Evolutionary conservation across 352 stramenopile genomes (phyloP).

Genomic region (Lagenidium giganteum): DNA sequence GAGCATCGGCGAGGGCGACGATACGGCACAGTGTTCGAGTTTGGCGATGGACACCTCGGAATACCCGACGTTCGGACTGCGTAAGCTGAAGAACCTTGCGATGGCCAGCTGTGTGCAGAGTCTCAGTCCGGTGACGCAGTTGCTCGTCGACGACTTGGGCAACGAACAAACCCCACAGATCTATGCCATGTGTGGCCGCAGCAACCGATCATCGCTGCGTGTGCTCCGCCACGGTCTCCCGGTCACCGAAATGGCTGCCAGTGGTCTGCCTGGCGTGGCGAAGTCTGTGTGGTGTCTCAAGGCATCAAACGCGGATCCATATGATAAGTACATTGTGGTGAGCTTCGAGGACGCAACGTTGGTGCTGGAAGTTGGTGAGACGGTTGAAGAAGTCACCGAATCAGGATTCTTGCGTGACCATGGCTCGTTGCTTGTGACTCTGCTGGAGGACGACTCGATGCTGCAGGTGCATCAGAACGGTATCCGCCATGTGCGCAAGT

Average conservation of each 20-base stretch:
- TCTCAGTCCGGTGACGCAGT: slow-evolving; percentile 92
- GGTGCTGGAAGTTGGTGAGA: slow-evolving; percentile 96
- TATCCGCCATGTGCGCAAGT: slow-evolving; percentile 94
- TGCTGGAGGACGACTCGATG: slow-evolving; percentile 94
- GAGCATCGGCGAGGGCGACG: slow-evolving; percentile 92
- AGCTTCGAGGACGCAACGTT: slow-evolving; percentile 99
- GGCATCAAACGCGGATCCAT: slow-evolving; percentile 66
- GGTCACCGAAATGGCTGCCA: slow-evolving; percentile 96
- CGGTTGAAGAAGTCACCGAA: slow-evolving; percentile 96
- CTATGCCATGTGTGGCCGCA: slow-evolving; percentile 93
- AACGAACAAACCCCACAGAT: slow-evolving; percentile 97
- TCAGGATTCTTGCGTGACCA: slow-evolving; percentile 94
- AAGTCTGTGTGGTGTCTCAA: slow-evolving; percentile 95
- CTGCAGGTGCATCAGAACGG: slow-evolving; percentile 95
- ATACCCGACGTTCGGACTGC: slow-evolving; percentile 61
- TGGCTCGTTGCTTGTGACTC: slow-evolving; percentile 92
- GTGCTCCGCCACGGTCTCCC: slow-evolving; percentile 95
- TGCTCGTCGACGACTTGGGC: slow-evolving; percentile 94
- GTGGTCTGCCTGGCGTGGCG: slow-evolving; percentile 92
- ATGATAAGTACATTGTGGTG: slow-evolving; percentile 98
- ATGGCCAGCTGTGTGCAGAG: slow-evolving; percentile 78
- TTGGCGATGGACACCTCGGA: slow-evolving; percentile 63
- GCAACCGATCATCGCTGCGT: slow-evolving; percentile 91
- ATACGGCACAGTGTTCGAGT: slow-evolving; percentile 69
- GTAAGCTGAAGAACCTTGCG: slow-evolving; percentile 87